Conservation (phyloP, 495 filamentous ascomycete species). For the Hypoxylon rickii region DNA sequence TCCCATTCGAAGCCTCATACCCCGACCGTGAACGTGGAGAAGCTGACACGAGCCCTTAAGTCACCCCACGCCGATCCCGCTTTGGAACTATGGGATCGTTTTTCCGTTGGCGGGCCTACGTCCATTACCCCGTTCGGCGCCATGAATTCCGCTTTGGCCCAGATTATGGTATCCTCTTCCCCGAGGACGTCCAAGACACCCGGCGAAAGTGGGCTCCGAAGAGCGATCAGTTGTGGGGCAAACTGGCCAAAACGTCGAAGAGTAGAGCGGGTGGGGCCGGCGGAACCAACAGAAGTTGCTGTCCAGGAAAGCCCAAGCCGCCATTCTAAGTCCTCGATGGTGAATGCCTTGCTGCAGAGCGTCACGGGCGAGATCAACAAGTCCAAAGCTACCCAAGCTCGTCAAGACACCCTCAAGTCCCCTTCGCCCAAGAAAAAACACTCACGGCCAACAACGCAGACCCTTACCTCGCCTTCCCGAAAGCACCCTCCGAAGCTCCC, state of each 20-base stretch:
- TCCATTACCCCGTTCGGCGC: slow-evolving; percentile 41
- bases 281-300: slow-evolving; percentile 11
- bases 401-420: slow-evolving; percentile 29
- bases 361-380: slow-evolving; percentile 47
- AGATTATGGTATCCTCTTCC: slow-evolving; percentile 70
- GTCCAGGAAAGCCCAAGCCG: slow-evolving; percentile 28
- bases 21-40: slow-evolving; percentile 50
- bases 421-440: slow-evolving; percentile 39
- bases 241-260: slow-evolving; percentile 67
- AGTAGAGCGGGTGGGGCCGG: slow-evolving; percentile 41
- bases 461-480: slow-evolving; percentile 22
- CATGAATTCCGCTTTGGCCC: slow-evolving; percentile 58
- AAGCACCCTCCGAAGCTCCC: slow-evolving; percentile 12
- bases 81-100: slow-evolving; percentile 84
- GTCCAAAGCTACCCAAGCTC: slow-evolving; percentile 30
- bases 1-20: slow-evolving; percentile 34
- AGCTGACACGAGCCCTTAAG: slow-evolving; percentile 60
- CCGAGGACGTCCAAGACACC: slow-evolving; percentile 61
- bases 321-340: slow-evolving; percentile 55
- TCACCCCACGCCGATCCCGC: slow-evolving; percentile 84
- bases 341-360: slow-evolving; percentile 49
- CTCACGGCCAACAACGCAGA: slow-evolving; percentile 18
- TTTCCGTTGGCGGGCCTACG: slow-evolving; percentile 50
- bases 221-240: slow-evolving; percentile 74
- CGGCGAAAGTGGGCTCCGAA: slow-evolving; percentile 59